phyloP scores from a whole-genome alignment of 768 basidiomycete genomes.

The Vararia minispora region DNA sequence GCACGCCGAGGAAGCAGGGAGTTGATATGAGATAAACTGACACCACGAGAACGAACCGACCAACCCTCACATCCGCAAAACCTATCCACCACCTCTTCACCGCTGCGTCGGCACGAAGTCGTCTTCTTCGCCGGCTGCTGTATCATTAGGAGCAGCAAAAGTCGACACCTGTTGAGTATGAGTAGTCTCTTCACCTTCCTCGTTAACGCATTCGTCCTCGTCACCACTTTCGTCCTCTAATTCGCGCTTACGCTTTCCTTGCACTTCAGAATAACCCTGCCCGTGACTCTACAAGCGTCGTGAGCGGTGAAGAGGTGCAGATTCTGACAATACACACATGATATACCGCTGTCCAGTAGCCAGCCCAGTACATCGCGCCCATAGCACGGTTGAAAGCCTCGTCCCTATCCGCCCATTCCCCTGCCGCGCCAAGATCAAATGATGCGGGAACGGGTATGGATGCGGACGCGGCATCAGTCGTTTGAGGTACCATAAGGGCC shows the following conservation, averaged over 20 bases:
- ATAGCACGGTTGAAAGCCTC: slow-evolving; percentile 70
- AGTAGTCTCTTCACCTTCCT: slow-evolving; percentile 10
- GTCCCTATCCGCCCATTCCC: slow-evolving; percentile 43
- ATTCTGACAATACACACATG: slow-evolving; percentile 37
- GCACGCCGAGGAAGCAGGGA: no score
- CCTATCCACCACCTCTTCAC: no score
- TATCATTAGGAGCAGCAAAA: slow-evolving; percentile 8
- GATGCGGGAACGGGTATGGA: slow-evolving; percentile 18
- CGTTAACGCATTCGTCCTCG: slow-evolving; percentile 10
- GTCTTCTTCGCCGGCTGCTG: slow-evolving; percentile 17
- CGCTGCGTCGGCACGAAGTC: slow-evolving; percentile 15
- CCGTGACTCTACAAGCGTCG: slow-evolving; percentile 5
- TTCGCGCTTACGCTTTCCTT: slow-evolving; percentile 2
- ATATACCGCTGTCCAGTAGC: slow-evolving; percentile 83
- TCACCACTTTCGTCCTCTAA: slow-evolving; percentile 1
- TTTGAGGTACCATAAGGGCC: slow-evolving; percentile 30
- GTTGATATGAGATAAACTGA: no score
- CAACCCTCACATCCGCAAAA: no score
- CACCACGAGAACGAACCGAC: no score
- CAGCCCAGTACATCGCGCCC: slow-evolving; percentile 77
- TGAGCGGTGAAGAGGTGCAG: neutral
- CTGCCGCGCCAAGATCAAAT: slow-evolving; percentile 21
- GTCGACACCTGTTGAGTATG: no score
- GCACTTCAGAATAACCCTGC: neutral
- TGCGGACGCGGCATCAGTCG: slow-evolving; percentile 9